Conservation (phyloP, 1,139 yeast genomes). For the Tardiomyces depauwii region DNA sequence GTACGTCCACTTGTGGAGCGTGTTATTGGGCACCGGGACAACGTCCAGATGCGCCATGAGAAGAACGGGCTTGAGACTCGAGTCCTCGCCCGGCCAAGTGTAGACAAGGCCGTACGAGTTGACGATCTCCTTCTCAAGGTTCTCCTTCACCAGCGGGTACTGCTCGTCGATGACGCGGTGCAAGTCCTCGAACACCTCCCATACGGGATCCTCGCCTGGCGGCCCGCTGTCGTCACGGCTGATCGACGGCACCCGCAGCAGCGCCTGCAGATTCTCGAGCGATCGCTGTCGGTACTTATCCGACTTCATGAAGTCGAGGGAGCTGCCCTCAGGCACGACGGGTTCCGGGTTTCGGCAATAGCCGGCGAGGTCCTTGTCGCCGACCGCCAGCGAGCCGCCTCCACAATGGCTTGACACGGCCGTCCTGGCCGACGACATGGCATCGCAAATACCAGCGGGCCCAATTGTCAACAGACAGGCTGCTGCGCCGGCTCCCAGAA, state of each 20-base stretch:
- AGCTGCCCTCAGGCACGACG: no score
- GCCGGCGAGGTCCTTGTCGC: no score
- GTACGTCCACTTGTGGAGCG: constrained; percentile 49
- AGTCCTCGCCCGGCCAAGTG: constrained; percentile 51
- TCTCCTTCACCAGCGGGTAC: constrained; percentile 45
- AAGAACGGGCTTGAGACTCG: constrained; percentile 46
- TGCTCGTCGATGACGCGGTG: constrained; percentile 48
- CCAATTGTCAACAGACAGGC: no score
- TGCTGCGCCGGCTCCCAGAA: no score
- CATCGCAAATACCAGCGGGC: no score
- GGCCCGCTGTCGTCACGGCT: neutral
- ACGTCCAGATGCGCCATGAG: constrained; percentile 74
- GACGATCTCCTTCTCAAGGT: constrained; percentile 41
- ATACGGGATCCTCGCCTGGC: constrained; percentile 8
- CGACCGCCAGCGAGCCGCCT: no score
- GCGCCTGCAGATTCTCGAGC: neutral
- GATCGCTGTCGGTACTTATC: neutral
- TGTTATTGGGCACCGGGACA: constrained; percentile 61
- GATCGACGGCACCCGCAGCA: neutral
- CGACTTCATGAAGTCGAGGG: no score
- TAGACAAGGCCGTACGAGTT: constrained; percentile 59
- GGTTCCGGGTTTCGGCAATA: no score
- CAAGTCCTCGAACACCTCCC: constrained; percentile 34
- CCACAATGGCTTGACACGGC: no score
- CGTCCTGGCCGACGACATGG: no score